Base-by-base conservation (phyloP, 352 stramenopile species). In the Globisporangium okanoganense region DNA sequence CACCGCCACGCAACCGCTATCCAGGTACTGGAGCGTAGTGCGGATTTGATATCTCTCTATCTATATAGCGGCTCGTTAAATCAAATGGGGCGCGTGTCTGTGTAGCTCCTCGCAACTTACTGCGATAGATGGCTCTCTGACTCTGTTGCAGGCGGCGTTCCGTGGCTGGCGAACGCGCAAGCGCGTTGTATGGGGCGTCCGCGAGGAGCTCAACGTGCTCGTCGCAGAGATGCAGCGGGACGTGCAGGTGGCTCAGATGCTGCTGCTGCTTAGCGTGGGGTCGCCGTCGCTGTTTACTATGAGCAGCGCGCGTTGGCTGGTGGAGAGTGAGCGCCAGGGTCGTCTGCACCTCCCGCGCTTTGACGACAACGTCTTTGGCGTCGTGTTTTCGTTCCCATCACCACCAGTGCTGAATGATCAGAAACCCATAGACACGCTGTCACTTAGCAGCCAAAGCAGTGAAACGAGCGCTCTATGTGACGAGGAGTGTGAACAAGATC, bases 161-260 rank as follows among this genome's bases (percentile, higher is more conserved):
- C 81, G 81, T 12, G 81, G 78, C 51, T 90, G 78, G 75, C 69
- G 78, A 40, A 61, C 70, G 36, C 76, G 78, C 18, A 50, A 47
- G 35, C 71, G 76, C 41, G 58, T 88, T 29, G 75, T 90, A 35
- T 73, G 71, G 64, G 57, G 53, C 43, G 78, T 90, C 48, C 71
- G 76, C 12, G 43, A 65, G 18, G 69, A 87, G 56, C 47, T 87
- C 24, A 64, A 75, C 29, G 61, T 69, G 48, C 64, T 88, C 54
- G 71, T 80, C 38, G 66, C 47, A 38, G 69, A 72, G 9, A 71
- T 86, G 45, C 66, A 73, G 43, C 65, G 43, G 16, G 62, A 76
- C 58, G 16, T 87, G 41, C 67, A 71, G 47, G 57, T 73, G 36
- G 58, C 73, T 44, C 71, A 69, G 29, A 25, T 71, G 62, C 54